Conservation (phyloP, 345 rosid species). For the Eucalyptus grandis region DNA sequence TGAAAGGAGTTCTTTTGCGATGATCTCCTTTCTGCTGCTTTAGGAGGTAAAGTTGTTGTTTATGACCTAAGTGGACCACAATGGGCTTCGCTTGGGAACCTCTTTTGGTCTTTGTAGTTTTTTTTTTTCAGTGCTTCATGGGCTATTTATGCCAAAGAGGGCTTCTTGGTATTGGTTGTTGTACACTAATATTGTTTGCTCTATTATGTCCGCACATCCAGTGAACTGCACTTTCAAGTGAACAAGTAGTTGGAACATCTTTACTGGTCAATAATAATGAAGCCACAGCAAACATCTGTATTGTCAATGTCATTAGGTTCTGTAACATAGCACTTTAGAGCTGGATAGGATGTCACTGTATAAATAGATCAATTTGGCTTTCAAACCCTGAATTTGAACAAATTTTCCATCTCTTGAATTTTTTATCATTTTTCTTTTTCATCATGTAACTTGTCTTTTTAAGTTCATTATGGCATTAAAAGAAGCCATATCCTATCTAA, state of each 20-base stretch:
- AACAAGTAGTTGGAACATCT: background rate
- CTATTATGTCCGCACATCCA: background rate
- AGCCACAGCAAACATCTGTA: background rate
- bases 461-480: too few species aligned
- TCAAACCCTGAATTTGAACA: background rate
- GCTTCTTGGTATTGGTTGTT: background rate
- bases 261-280: background rate
- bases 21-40: background rate
- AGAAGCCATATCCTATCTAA: too few species aligned
- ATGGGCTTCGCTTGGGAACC: background rate
- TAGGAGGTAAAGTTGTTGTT: background rate
- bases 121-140: background rate
- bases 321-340: background rate
- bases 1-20: background rate
- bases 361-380: background rate
- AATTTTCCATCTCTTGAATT: background rate
- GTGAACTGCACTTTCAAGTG: background rate
- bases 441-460: too few species aligned
- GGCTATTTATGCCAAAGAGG: background rate
- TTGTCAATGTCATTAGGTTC: background rate
- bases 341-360: background rate
- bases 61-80: background rate
- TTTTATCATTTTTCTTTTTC: background rate
- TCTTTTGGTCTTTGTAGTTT: background rate
- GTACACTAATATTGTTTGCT: background rate